These are phyloP conservation scores for Collybia sp. DNA, from an alignment of 768 basidiomycete species.

Conservation along the genomic window DNA sequence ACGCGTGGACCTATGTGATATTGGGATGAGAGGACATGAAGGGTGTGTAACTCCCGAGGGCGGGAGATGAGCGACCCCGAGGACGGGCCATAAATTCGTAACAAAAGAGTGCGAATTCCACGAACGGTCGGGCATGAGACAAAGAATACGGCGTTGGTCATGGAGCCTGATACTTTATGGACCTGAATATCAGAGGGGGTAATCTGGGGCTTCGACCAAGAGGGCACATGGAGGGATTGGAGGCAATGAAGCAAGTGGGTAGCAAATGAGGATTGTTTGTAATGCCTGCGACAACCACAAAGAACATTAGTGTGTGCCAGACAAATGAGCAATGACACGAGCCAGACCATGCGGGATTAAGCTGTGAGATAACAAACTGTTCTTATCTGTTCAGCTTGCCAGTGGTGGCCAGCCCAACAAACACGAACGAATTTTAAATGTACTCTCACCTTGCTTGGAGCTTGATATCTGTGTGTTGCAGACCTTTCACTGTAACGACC, in stretches of 20 bases:
- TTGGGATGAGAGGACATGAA: slow-evolving; percentile 84
- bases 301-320: slow-evolving; percentile 12
- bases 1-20: slow-evolving; percentile 90
- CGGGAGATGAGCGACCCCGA: slow-evolving; percentile 87
- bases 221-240: slow-evolving; percentile 47
- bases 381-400: slow-evolving; percentile 28
- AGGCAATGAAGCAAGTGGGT: slow-evolving; percentile 51
- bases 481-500: slow-evolving; percentile 49
- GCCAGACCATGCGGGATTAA: slow-evolving; percentile 27
- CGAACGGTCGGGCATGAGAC: slow-evolving; percentile 64
- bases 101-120: slow-evolving; percentile 61
- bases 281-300: slow-evolving; percentile 45
- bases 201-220: slow-evolving; percentile 50
- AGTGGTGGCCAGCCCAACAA: slow-evolving; percentile 24
- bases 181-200: slow-evolving; percentile 51
- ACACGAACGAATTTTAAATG: slow-evolving; percentile 19
- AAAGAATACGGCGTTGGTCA: slow-evolving; percentile 97
- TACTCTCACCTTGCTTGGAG: slow-evolving; percentile 68
- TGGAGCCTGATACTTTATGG: slow-evolving; percentile 81
- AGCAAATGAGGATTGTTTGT: slow-evolving; percentile 56
- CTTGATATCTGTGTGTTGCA: slow-evolving; percentile 50
- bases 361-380: slow-evolving; percentile 18
- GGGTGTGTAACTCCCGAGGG: slow-evolving; percentile 76
- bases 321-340: slow-evolving; percentile 16
- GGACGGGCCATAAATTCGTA: slow-evolving; percentile 90